Conservation (phyloP, 768 basidiomycete genomes). For the Lentinula sp. region DNA sequence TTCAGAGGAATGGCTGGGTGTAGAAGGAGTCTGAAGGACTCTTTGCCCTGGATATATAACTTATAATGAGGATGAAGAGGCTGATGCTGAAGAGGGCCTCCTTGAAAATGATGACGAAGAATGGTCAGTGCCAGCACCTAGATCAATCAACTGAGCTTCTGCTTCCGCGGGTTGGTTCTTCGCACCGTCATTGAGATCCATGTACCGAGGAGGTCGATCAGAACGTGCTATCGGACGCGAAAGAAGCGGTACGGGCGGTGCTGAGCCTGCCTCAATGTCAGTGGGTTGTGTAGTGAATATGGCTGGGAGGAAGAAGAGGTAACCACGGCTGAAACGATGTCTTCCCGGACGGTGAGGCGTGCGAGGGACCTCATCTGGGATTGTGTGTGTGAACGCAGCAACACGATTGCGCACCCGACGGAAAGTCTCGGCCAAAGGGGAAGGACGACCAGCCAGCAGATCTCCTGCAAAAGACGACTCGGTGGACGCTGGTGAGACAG, state of each 20-base stretch:
- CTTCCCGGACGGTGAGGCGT: constrained; percentile 44
- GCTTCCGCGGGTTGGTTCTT: not conserved
- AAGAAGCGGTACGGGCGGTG: constrained; percentile 17
- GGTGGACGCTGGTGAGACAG: constrained; percentile 51
- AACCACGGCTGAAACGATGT: constrained; percentile 45
- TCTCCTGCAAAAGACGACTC: constrained; percentile 41
- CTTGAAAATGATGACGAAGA: constrained; percentile 4
- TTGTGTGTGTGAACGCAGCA: constrained; percentile 37
- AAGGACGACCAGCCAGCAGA: constrained; percentile 30
- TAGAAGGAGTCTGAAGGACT: not conserved
- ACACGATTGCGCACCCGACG: constrained; percentile 54
- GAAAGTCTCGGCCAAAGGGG: constrained; percentile 48
- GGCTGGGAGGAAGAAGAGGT: constrained; percentile 79
- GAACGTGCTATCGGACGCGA: constrained; percentile 18
- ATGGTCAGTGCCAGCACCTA: constrained; percentile 21
- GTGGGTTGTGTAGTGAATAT: constrained; percentile 47
- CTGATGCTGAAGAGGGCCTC: not conserved
- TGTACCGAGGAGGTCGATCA: constrained; percentile 1
- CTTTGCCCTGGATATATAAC: not conserved
- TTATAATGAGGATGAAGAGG: not conserved
- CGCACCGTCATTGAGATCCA: not conserved
- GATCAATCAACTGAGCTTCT: constrained; percentile 6
- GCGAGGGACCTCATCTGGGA: constrained; percentile 31
- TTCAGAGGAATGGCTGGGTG: not conserved
- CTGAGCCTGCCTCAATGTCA: constrained; percentile 38